Conservation (phyloP, 176 grass and related monocot species). For the Triticum turgidum region DNA sequence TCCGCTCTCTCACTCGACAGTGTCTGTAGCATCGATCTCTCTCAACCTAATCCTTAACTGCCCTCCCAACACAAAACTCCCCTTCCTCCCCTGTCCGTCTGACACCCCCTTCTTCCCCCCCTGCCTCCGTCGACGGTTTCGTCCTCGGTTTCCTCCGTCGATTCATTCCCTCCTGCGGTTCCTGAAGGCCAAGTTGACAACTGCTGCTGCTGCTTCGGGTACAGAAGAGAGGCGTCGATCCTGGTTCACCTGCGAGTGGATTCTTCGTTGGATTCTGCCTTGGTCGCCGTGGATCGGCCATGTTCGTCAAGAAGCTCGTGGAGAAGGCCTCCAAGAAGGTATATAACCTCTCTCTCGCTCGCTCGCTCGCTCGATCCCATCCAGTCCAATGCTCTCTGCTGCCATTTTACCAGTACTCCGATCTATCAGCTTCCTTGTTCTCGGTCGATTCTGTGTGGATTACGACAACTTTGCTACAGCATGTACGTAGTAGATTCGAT, state of each 20-base stretch:
- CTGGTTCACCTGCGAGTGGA: neutral
- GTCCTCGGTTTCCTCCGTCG: neutral
- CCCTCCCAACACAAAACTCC: neutral
- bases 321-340: slow-evolving; percentile 85
- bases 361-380: too few species aligned
- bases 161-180: neutral
- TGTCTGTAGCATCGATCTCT: neutral
- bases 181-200: neutral
- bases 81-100: neutral
- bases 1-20: neutral
- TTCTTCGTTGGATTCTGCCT: neutral
- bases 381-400: neutral
- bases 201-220: neutral
- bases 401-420: neutral
- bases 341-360: neutral
- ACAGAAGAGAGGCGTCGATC: neutral
- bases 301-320: slow-evolving; percentile 84
- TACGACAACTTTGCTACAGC: neutral
- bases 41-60: slow-evolving; percentile 37
- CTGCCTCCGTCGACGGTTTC: slow-evolving; percentile 19
- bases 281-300: slow-evolving; percentile 29
- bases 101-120: neutral
- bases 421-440: neutral
- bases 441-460: neutral
- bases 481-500: neutral